Evolutionary conservation across 2,329 filamentous ascomycete species (phyloP), one percentile per base, ranked within the genome.

Genomic region (Lachnellula hyalina): DNA sequence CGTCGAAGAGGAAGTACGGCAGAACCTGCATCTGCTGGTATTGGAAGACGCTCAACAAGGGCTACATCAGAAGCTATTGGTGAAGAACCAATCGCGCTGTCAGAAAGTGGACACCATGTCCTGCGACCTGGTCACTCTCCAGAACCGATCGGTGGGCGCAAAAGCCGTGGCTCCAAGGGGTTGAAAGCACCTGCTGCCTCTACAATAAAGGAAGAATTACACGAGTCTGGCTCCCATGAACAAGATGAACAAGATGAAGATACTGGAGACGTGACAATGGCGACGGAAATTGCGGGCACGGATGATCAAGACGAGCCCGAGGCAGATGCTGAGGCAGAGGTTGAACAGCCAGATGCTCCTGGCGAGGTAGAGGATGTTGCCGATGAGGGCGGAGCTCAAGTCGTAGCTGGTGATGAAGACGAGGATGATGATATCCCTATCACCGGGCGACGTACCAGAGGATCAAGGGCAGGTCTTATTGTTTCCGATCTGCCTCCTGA

Each of bases 31-130:
- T 65, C 65, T 53, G 62, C 62, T 47, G 62, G 61, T 12, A 32
- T 61, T 17, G 45, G 55, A 34, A 60, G 67, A 49, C 63, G 65
- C 55, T 63, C 51, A 32, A 69, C 66, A 35, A 61, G 67, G 41
- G 67, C 66, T 49, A 62, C 65, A 49, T 65, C 66, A 5, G 71
- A 52, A 82, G 80, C 78, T 45, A 80, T 83, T 47, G 73, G 74
- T 0, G 77, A 79, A 32, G 79, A 83, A 44, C 75, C 84, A 6
- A 67, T 84, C 4, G 81, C 85, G 63, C 71, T 86, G 14, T 80
- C 82, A 5, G 80, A 75, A 61, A 85, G 83, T 7, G 83, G 83
- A n/a, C 77, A 74, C 54, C 82, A 86, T 59, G 77, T 73, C 2
- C 71, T 76, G 32, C 74, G 78, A 40, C 72, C 72, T 17, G 80